A percentile compares a stretch with the other conserved stretches of the same genome.
These are phyloP conservation scores for Dendrobium huoshanense DNA, from an alignment of 106 monocot genomes.

Conservation along the genomic window DNA sequence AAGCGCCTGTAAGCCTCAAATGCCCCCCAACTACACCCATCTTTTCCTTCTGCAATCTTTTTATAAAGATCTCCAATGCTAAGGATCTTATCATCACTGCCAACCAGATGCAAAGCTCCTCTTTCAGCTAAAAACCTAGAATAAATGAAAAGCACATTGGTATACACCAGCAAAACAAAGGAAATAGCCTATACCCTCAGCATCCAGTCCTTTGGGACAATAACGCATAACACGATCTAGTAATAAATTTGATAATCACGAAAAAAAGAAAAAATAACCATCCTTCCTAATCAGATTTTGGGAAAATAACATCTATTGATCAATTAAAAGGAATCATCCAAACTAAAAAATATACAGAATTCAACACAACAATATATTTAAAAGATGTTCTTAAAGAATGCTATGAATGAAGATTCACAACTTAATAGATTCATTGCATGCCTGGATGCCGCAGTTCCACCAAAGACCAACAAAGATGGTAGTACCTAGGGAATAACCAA, in stretches of 20 bases:
- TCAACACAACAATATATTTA: background rate
- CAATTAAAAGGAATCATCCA: background rate
- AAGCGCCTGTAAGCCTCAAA: slow-evolving; percentile 71
- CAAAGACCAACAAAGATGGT: background rate
- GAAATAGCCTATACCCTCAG: too few species aligned
- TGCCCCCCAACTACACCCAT: slow-evolving; percentile 63
- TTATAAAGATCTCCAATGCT: slow-evolving; percentile 48
- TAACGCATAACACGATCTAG: background rate
- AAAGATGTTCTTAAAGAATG: background rate
- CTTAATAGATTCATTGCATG: background rate
- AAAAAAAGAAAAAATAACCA: background rate
- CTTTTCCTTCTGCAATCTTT: slow-evolving; percentile 37
- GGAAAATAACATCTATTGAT: background rate
- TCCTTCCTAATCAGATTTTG: background rate
- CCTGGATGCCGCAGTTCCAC: background rate
- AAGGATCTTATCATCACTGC: slow-evolving; percentile 24
- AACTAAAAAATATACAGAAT: background rate
- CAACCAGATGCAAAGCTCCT: slow-evolving; percentile 60
- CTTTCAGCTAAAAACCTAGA: slow-evolving; percentile 74
- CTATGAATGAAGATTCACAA: background rate
- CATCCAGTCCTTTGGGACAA: too few species aligned
- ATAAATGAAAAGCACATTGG: background rate
- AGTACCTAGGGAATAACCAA: background rate
- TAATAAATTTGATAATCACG: background rate
- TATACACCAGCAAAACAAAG: background rate